Evolutionary conservation across 1,284 basidiomycete species (phyloP).

Genomic region (Xerocomus amazonicus): DNA sequence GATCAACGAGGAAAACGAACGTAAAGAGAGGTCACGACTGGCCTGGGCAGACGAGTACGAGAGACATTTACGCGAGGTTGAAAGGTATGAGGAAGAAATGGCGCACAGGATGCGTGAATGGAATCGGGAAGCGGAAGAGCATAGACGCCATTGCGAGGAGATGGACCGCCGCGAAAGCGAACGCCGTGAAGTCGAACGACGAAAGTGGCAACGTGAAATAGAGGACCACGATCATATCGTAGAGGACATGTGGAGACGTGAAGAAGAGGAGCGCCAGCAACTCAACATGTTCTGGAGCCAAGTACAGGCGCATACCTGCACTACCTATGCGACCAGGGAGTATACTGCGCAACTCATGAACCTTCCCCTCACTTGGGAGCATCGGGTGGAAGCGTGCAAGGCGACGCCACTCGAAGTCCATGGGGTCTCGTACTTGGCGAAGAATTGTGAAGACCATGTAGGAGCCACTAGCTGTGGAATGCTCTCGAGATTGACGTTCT

Average conservation of each 20-base stretch:
- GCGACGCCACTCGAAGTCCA: conserved; percentile 20
- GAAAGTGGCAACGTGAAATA: conserved; percentile 12
- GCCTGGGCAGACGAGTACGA: too few species aligned
- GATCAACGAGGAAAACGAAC: too few species aligned
- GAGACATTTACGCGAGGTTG: too few species aligned
- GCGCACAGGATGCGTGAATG: background rate
- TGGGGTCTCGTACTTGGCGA: conserved; percentile 20
- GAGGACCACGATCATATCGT: background rate
- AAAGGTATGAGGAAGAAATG: too few species aligned
- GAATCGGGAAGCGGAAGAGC: conserved; percentile 1
- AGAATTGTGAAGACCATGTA: conserved; percentile 25
- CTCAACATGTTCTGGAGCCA: background rate
- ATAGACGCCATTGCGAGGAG: conserved; percentile 4
- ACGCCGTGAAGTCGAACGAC: background rate
- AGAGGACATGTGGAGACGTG: too few species aligned
- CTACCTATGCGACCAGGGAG: background rate
- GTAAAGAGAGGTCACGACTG: too few species aligned
- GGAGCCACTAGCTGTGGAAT: background rate
- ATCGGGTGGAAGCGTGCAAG: conserved; percentile 21
- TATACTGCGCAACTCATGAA: conserved; percentile 13
- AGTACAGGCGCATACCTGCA: background rate
- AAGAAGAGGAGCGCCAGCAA: background rate
- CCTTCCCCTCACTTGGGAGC: conserved; percentile 15
- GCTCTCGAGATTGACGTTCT: conserved; percentile 1
- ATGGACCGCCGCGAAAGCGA: conserved; percentile 1